Conservation (phyloP, 2,329 filamentous ascomycete species). For the Alternaria triticimaculans region DNA sequence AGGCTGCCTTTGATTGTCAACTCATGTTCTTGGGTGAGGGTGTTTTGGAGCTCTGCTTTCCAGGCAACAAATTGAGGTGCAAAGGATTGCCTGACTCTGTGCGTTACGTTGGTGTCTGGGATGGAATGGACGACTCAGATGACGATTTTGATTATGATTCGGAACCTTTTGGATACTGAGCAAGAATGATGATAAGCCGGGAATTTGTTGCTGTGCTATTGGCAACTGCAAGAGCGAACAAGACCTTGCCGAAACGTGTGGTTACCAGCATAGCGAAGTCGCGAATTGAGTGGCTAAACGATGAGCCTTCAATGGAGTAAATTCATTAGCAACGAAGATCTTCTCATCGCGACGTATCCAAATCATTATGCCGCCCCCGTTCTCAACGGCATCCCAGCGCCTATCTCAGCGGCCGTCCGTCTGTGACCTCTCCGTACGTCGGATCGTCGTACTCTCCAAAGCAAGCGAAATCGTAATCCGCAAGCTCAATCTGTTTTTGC, state of each 20-base stretch:
- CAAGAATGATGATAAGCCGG: background rate
- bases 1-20: background rate
- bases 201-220: background rate
- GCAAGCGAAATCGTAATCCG: constrained; percentile 71
- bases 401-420: constrained; percentile 55
- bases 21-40: background rate
- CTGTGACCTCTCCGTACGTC: constrained; percentile 58
- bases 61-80: background rate
- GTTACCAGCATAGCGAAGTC: background rate
- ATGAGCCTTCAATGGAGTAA: background rate
- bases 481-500: constrained; percentile 63
- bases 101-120: background rate
- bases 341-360: background rate
- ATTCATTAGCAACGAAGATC: background rate
- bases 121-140: background rate
- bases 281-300: background rate
- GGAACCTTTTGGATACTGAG: background rate
- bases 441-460: constrained; percentile 62
- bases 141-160: background rate
- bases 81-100: background rate
- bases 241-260: background rate
- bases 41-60: background rate
- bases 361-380: background rate
- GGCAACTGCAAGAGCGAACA: background rate
- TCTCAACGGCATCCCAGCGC: background rate